Evolutionary conservation across 169 alveolate species (phyloP), one percentile per base, ranked within the genome.

Genomic region (Besnoitia besnoiti): DNA sequence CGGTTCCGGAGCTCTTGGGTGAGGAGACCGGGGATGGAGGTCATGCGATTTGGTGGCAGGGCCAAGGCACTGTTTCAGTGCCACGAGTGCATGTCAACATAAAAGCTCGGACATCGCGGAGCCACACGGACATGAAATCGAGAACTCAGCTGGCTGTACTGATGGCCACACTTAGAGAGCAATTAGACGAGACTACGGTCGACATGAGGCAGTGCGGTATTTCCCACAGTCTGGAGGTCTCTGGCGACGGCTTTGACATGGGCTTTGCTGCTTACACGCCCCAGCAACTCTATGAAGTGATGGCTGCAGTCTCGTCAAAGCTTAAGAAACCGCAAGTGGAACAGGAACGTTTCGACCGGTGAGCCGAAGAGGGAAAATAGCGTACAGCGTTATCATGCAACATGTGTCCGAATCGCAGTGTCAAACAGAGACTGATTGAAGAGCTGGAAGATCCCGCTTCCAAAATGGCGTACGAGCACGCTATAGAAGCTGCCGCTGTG

Each of bases 31-130:
- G 89, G 59, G 51, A 51, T 51, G 80, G 85, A 30, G 94, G 92
- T 19, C 84, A 91, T 47, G 46, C 92, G 30, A 80, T 93, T 0
- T 93, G 95, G 95, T 93, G 95, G 95, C 92, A 90, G 47, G 95
- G 95, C 55, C 90, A 89, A 33, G 93, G 92, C 4, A 61, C 80
- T 40, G 75, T 89, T 30, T 85, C 92, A 35, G 62, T 87, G n/a
- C 95, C 95, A 21, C 59, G 95, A 67, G 76, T 93, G 44, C 59
- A 85, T 40, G 92, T 89, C 46, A 80, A 76, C 55, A 55, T 93
- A 30, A 90, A 44, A 50, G 95, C 90, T 42, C 76, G 93, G 59
- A 51, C 88, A 67, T 40, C 89, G 2, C 67, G 62, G 62, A 82
- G 37, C 47, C 77, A 80, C 87, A 85, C 92, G 42, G 75, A 80